Evolutionary conservation across 371 early-diverging fungal species (phyloP).

Genomic region (Apophysomyces ossiformis): DNA sequence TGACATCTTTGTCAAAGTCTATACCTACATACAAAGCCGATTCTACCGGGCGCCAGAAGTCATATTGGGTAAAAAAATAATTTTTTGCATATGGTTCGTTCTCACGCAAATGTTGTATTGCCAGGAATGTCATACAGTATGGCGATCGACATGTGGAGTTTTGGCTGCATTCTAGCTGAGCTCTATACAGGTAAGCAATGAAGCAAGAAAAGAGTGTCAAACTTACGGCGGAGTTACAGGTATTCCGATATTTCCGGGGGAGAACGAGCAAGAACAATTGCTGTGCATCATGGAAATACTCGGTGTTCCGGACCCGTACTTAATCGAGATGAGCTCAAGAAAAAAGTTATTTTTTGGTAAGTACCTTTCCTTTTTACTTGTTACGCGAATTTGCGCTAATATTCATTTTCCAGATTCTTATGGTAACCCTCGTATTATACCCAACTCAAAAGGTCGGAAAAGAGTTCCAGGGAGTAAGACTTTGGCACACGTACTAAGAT

Average conservation of each 20-base stretch:
- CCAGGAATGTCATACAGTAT: constrained; percentile 76
- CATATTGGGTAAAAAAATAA: constrained; percentile 68
- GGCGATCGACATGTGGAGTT: constrained; percentile 99
- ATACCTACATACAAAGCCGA: constrained; percentile 36
- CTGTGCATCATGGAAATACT: constrained; percentile 93
- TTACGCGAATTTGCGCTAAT: constrained; percentile 11
- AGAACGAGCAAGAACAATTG: constrained; percentile 95
- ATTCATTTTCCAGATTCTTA: constrained; percentile 58
- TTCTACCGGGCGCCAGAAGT: constrained; percentile 87
- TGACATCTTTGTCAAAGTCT: constrained; percentile 8
- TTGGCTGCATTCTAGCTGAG: constrained; percentile 99
- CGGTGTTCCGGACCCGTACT: constrained; percentile 78
- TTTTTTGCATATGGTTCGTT: background rate
- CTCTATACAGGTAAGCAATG: constrained; percentile 75
- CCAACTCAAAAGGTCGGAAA: constrained; percentile 89
- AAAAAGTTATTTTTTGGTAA: constrained; percentile 88
- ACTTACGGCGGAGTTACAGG: constrained; percentile 41
- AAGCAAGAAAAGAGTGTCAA: background rate
- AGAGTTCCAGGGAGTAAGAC: constrained; percentile 82
- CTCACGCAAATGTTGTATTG: background rate
- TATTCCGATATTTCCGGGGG: constrained; percentile 96
- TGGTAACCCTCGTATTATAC: constrained; percentile 71
- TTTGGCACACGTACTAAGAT: constrained; percentile 70
- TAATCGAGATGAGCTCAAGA: constrained; percentile 80
- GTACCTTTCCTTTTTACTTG: constrained; percentile 12